Percentiles rank a stretch among this genome's conserved stretches.
Evolutionary conservation across 345 rosid species (phyloP).

Genomic region (Eucalyptus tenuipes): DNA sequence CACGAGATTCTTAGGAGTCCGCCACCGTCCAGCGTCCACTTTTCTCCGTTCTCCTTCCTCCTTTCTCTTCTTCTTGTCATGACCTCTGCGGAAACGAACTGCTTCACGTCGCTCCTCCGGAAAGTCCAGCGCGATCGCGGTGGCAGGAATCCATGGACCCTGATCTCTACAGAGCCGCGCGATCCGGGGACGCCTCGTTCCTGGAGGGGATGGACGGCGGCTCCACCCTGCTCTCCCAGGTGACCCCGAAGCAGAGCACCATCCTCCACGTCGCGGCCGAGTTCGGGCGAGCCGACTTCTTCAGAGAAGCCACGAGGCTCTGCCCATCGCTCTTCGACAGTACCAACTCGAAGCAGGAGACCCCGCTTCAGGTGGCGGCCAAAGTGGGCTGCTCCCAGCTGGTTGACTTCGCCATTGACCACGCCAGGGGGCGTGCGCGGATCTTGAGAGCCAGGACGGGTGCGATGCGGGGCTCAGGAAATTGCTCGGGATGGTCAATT

Average conservation of each 20-base stretch:
- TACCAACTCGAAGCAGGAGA: conserved; percentile 6
- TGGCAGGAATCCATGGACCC: neutral
- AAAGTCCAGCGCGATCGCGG: neutral
- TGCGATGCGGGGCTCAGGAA: neutral
- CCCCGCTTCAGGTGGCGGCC: conserved; percentile 8
- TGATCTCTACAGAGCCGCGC: conserved; percentile 3
- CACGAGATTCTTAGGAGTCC: neutral
- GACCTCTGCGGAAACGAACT: neutral
- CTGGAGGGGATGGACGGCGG: neutral
- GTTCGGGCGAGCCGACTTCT: neutral
- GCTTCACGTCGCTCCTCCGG: neutral
- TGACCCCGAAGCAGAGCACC: conserved; percentile 4
- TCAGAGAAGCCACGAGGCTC: neutral
- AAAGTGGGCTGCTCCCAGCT: neutral
- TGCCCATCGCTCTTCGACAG: neutral
- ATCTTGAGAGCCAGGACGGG: neutral
- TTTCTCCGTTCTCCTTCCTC: neutral
- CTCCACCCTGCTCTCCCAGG: neutral
- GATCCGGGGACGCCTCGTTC: neutral
- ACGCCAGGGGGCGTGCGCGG: neutral
- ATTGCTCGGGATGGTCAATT: neutral
- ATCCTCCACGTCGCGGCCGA: conserved; percentile 9
- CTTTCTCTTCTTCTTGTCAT: accelerated
- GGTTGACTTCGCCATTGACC: neutral
- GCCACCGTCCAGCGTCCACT: neutral